Evolutionary conservation across 805 yeast species (phyloP), one percentile per base, ranked within the genome.

Genomic region (Clavispora carvajalis): DNA sequence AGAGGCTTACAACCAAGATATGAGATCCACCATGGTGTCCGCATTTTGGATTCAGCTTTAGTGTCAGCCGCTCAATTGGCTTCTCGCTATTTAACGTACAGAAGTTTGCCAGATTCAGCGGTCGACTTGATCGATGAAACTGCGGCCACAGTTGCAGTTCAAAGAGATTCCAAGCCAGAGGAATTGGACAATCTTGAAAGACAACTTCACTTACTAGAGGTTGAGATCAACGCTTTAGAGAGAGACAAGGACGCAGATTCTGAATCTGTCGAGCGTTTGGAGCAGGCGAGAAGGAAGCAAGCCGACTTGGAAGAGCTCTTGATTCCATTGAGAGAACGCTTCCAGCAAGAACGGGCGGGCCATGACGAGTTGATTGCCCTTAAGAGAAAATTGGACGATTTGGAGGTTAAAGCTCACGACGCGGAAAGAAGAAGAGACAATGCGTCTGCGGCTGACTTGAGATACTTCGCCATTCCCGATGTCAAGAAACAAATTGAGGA

Each of bases 381-480:
- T 38, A 90, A 91, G 72, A 79, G 88, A 67, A 87, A 85, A 63
- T 74, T 93, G 51, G 97, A 91, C 54, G 98, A 93, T 49, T 74
- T 93, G 55, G 95, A 88, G 59, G 80, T 77, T 59, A 93, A 93
- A 67, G 98, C 98, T 4, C 75, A 71, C 41, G 98, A 93, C 65
- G 99, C 99, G 18, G 98, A 91, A 63, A 87, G 99, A 75, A 84
- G 97, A 59, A 86, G 86, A 49, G 99, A 93, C 61, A 87, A 89
- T 24, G 91, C 84, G 5, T 76, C 96, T 9, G 95, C 95, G 39
- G 98, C 99, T 16, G 99, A 93, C 65, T 75, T 93, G 62, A 79
- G 96, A 63, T 93, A 90, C 72, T 93, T 88, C 72, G 99, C 98
- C 21, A 93, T 93, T 57, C 99, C 99, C 7, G 96, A 91, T 55